A percentile compares a stretch with the other conserved stretches of the same genome.
These are phyloP conservation scores for Agastache rugosa DNA, from an alignment of 257 asterid genomes.

Conservation along the genomic window DNA sequence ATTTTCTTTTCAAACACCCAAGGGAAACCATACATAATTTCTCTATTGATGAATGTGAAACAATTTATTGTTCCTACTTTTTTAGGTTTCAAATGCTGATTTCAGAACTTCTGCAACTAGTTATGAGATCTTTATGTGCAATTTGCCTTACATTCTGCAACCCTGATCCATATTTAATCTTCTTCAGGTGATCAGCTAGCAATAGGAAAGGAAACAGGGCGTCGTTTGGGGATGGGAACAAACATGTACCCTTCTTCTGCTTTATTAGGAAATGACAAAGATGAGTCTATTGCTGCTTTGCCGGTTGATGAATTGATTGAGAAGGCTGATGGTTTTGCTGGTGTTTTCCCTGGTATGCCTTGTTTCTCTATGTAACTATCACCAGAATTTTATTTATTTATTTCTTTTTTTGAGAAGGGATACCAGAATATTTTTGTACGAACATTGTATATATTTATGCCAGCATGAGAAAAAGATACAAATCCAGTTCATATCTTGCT, in stretches of 20 bases:
- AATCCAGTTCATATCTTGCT: slow-evolving; percentile 12
- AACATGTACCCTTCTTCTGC: slow-evolving; percentile 73
- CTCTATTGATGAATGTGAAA: not conserved
- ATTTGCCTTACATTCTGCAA: not conserved
- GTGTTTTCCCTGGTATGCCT: slow-evolving; percentile 64
- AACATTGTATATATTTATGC: not conserved
- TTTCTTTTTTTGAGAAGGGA: too few species aligned
- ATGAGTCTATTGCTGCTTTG: slow-evolving; percentile 59
- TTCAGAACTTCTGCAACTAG: slow-evolving; percentile 15
- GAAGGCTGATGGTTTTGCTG: slow-evolving; percentile 74
- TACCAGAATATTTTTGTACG: not conserved
- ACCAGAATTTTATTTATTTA: too few species aligned
- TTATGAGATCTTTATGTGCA: slow-evolving; percentile 16
- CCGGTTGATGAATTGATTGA: slow-evolving; percentile 67
- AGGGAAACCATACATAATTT: not conserved
- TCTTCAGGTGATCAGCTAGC: slow-evolving; percentile 69
- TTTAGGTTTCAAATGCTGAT: not conserved
- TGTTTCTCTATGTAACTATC: slow-evolving; percentile 9
- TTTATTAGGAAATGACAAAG: slow-evolving; percentile 61
- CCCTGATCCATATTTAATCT: slow-evolving; percentile 18
- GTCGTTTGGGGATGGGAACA: slow-evolving; percentile 72
- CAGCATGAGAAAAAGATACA: not conserved
- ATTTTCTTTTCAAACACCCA: not conserved
- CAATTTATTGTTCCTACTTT: too few species aligned
- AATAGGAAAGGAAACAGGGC: slow-evolving; percentile 68